Evolutionary conservation across 768 basidiomycete genomes (phyloP).

Genomic region (Leccinum variicolor): DNA sequence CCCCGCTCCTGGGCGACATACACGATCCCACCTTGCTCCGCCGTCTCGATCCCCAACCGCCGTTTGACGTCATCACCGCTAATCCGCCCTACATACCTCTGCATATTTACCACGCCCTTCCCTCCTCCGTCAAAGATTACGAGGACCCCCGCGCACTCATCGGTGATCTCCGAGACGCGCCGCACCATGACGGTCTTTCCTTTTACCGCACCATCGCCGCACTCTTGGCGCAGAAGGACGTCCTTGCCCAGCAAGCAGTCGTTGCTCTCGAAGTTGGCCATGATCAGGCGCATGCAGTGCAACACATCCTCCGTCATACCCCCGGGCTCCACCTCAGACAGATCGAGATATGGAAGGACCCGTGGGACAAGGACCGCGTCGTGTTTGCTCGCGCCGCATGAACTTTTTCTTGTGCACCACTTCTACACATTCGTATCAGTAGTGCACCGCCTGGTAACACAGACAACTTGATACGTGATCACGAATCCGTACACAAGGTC

Average conservation of each 20-base stretch:
- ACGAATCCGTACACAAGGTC: background rate
- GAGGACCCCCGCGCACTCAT: conserved; percentile 84
- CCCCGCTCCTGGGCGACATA: conserved; percentile 46
- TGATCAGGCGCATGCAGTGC: conserved; percentile 63
- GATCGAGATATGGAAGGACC: conserved; percentile 71
- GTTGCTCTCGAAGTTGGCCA: conserved; percentile 82
- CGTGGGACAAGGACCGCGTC: conserved; percentile 72
- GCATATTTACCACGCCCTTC: conserved; percentile 58
- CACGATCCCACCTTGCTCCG: conserved; percentile 21
- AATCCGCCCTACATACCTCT: conserved; percentile 87
- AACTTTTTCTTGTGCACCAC: conserved; percentile 8
- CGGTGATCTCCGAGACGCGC: conserved; percentile 55
- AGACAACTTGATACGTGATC: conserved; percentile 2
- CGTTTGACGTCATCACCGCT: conserved; percentile 77
- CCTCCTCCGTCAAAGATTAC: conserved; percentile 65
- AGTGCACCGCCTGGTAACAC: conserved; percentile 15
- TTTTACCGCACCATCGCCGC: conserved; percentile 73
- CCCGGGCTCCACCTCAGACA: conserved; percentile 41
- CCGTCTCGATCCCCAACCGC: conserved; percentile 36
- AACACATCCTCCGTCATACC: conserved; percentile 49
- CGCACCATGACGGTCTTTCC: conserved; percentile 47
- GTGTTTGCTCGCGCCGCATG: conserved; percentile 53
- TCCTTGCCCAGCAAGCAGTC: conserved; percentile 51
- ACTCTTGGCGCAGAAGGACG: conserved; percentile 47
- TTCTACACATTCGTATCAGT: background rate